These are phyloP conservation scores for Verticillium isaacii DNA, from an alignment of 2,329 filamentous ascomycete species.

Conservation along the genomic window DNA sequence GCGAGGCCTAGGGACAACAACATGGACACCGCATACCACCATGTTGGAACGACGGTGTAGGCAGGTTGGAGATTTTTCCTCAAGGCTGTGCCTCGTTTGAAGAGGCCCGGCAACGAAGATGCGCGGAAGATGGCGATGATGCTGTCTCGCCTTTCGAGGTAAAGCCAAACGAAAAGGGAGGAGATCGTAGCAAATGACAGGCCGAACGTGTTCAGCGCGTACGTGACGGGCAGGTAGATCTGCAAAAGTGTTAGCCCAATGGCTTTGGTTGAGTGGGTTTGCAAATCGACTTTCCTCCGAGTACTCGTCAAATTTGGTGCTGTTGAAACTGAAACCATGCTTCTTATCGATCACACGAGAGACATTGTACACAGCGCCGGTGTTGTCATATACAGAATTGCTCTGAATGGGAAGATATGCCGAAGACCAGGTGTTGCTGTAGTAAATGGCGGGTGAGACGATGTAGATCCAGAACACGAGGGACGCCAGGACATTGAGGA, in stretches of 20 bases:
- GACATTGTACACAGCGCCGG: conserved; percentile 42
- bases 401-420: conserved; percentile 48
- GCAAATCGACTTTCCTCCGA: conserved; percentile 34
- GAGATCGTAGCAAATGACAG: conserved; percentile 48
- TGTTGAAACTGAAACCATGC: conserved; percentile 34
- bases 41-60: conserved; percentile 15
- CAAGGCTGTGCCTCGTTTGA: neutral
- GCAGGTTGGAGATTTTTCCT: conserved; percentile 7
- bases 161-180: conserved; percentile 24
- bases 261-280: neutral
- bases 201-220: conserved; percentile 43
- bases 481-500: conserved; percentile 39
- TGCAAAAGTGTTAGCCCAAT: neutral
- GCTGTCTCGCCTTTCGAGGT: conserved; percentile 22
- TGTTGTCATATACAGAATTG: conserved; percentile 50
- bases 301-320: conserved; percentile 43
- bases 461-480: conserved; percentile 44
- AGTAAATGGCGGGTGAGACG: conserved; percentile 38
- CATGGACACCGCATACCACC: conserved; percentile 19
- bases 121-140: conserved; percentile 7
- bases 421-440: conserved; percentile 44
- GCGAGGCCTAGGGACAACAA: conserved; percentile 18
- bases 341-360: conserved; percentile 39
- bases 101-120: neutral
- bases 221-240: conserved; percentile 39